phyloP scores from a whole-genome alignment of 2,329 filamentous ascomycete species.

The Fusarium lateritium region DNA sequence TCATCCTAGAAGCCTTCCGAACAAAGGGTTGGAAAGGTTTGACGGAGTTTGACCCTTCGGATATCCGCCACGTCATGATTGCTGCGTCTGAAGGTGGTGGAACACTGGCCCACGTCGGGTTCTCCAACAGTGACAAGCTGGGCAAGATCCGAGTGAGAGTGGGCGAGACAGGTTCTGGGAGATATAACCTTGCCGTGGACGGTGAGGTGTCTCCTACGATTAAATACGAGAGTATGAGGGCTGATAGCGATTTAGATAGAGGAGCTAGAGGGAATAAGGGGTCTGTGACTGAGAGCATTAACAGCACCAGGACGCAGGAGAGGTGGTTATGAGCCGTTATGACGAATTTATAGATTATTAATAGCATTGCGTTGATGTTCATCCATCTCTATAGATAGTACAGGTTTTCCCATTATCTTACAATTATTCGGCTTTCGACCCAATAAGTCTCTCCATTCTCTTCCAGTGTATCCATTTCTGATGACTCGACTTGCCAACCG shows the following conservation, averaged over 20 bases:
- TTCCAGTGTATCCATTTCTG: conserved; percentile 31
- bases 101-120: conserved; percentile 4
- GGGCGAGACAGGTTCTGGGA: conserved; percentile 2
- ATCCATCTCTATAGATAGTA: background rate
- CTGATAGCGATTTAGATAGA: background rate
- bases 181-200: conserved; percentile 14
- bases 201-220: conserved; percentile 10
- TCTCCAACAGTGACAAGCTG: conserved; percentile 9
- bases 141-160: conserved; percentile 15
- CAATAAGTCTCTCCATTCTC: background rate
- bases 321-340: background rate
- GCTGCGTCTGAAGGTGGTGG: conserved; percentile 24
- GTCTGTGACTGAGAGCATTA: background rate
- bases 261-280: background rate
- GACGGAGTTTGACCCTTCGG: conserved; percentile 32
- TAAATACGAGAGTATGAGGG: conserved; percentile 27
- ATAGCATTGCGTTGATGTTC: background rate
- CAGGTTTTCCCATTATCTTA: background rate
- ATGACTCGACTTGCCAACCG: background rate
- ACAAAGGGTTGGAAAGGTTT: conserved; percentile 38
- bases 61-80: conserved; percentile 32
- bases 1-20: conserved; percentile 29
- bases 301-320: background rate
- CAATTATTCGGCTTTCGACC: background rate
- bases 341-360: background rate